Conservation (phyloP, 2,329 filamentous ascomycete genomes). For the Emydomyces testavorans region DNA sequence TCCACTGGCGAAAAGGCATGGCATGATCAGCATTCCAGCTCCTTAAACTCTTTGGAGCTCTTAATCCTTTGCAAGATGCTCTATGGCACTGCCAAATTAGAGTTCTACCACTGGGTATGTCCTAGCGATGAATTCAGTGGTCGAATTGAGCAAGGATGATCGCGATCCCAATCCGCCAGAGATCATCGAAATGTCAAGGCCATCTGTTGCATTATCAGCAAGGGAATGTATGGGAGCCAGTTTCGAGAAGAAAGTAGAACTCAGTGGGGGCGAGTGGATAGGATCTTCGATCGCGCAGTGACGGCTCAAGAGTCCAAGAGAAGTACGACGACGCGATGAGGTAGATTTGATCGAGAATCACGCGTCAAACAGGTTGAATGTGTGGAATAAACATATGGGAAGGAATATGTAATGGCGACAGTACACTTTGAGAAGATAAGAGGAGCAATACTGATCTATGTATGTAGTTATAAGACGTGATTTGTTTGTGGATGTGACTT, state of each 20-base stretch:
- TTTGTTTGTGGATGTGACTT: no score
- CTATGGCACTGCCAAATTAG: constrained; percentile 17
- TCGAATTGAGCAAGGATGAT: constrained; percentile 31
- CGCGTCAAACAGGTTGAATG: no score
- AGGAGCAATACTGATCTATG: no score
- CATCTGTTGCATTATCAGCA: background rate
- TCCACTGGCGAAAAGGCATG: constrained; percentile 12
- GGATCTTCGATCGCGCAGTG: no score
- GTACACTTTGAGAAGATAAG: no score
- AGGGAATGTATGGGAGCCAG: constrained; percentile 38
- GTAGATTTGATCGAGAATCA: no score
- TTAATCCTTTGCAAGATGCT: constrained; percentile 36
- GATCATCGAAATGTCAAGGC: constrained; percentile 8
- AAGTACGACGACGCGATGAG: no score
- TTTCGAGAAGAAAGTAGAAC: constrained; percentile 26
- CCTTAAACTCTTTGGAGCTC: constrained; percentile 36
- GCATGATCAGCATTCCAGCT: constrained; percentile 31
- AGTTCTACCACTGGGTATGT: constrained; percentile 40
- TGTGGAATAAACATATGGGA: no score
- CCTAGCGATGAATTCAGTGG: constrained; percentile 38
- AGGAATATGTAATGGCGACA: no score
- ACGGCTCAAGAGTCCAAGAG: no score
- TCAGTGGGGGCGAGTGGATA: no score
- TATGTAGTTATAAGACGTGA: no score
- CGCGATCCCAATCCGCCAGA: constrained; percentile 43